phyloP scores from a whole-genome alignment of 352 stramenopile genomes.

The Ophiocytium majus region DNA sequence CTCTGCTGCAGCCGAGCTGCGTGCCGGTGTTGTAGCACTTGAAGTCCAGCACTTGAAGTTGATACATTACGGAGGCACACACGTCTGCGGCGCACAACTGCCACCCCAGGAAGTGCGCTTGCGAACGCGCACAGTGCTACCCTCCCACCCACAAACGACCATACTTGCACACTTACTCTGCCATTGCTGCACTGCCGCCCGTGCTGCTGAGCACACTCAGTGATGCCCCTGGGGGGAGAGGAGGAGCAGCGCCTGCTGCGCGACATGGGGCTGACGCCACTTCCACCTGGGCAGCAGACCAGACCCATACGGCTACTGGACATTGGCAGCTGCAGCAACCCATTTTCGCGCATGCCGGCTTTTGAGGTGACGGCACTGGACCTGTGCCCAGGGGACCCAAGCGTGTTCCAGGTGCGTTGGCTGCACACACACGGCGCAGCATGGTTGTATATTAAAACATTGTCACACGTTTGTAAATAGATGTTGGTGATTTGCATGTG shows the following conservation, averaged over 20 bases:
- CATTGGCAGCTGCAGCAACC: slow-evolving; percentile 18
- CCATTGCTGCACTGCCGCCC: no score
- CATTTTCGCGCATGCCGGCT: neutral
- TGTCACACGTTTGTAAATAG: no score
- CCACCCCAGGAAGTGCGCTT: neutral
- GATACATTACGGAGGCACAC: no score
- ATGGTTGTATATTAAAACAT: no score
- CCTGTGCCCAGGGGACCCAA: slow-evolving; percentile 19
- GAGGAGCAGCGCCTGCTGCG: neutral
- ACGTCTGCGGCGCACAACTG: no score
- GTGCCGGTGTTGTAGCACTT: no score
- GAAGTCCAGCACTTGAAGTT: no score
- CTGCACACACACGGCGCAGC: no score
- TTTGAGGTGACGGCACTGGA: slow-evolving; percentile 29
- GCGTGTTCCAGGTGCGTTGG: slow-evolving; percentile 13
- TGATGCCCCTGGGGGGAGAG: neutral
- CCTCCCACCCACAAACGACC: neutral
- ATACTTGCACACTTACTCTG: neutral
- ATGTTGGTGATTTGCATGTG: no score
- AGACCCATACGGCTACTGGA: slow-evolving; percentile 17
- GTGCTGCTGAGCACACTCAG: no score
- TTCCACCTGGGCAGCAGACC: neutral
- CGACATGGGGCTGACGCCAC: neutral
- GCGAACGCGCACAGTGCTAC: neutral
- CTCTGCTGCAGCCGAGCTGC: neutral